Conservation (phyloP, 805 yeast genomes). For the Torulaspora delbrueckii region DNA sequence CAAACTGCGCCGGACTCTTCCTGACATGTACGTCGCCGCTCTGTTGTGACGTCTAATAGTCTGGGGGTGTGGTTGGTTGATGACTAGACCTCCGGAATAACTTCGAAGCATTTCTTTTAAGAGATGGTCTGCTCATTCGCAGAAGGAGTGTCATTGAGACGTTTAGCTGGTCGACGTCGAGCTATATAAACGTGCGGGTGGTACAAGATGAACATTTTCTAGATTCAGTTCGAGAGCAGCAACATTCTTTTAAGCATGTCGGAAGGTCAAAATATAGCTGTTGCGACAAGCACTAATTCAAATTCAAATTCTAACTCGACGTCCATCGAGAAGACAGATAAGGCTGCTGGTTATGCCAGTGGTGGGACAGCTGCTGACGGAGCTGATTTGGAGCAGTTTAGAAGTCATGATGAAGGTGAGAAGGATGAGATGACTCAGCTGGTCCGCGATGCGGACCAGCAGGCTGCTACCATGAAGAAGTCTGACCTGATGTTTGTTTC, state of each 20-base stretch:
- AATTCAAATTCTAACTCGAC: conserved; percentile 7
- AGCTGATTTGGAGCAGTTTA: conserved; percentile 11
- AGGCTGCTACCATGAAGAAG: conserved; percentile 9
- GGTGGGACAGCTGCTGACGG: conserved; percentile 3
- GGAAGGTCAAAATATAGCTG: conserved; percentile 2
- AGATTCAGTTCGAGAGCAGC: neutral
- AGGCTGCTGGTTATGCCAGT: conserved; percentile 1
- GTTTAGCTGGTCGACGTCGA: neutral
- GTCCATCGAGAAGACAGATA: conserved; percentile 5
- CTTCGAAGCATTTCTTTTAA: neutral
- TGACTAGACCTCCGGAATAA: neutral
- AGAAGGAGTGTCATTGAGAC: neutral
- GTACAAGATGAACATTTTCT: neutral
- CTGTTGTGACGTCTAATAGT: neutral
- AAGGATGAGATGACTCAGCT: conserved; percentile 19
- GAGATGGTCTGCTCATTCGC: too few species aligned
- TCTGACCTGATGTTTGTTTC: conserved; percentile 20
- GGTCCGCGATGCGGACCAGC: conserved; percentile 20
- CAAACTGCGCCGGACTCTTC: neutral
- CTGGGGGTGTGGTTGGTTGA: neutral
- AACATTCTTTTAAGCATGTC: neutral
- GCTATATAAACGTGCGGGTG: neutral
- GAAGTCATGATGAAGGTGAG: conserved; percentile 7
- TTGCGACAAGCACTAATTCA: conserved; percentile 7
- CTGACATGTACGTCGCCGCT: neutral